Base-by-base conservation (phyloP, 345 rosid species). In the Stellera chamaejasme region DNA sequence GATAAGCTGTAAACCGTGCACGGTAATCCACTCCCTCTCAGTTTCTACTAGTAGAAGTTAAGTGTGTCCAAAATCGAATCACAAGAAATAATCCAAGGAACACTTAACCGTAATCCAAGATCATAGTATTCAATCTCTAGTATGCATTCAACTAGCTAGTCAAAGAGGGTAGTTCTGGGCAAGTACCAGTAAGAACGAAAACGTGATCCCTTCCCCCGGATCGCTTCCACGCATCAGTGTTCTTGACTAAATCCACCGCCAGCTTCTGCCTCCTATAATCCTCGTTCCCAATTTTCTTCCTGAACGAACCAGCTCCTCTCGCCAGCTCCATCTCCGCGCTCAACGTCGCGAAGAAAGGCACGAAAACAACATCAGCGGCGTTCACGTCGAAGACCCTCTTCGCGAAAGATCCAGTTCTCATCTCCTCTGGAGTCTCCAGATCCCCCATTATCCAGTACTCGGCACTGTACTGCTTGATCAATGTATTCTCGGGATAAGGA, bases 391-490 rank as follows among this genome's bases (percentile, higher is more conserved):
- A 69, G 25, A 89, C 95, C 71, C 97, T 77, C 56, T 67, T 73
- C 1, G 94, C 90, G 50, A 77, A 81, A 13, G 97, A 89, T 45
- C 50, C 65, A 11, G 61, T 54, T 54, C 84, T 72, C 13, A 72
- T 45, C 13, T 62, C 77, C 9, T 27, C 60, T 9, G 90, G 88
- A 2, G 90, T 83, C 76, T 82, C 84, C n/a, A 93, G 74, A 70
- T 93, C 99, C 5, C 86, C 90, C 63, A 84, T 53, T 67, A 93
- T 76, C 99, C 99, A 93, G 57, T 84, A 87, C 88, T 93, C 99
- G 2, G 97, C 97, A 44, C 96, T 93, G 75, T 93, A 93, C 71
- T 93, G 99, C 70, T 87, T 89, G 52, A 89, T 84, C 71, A 93
- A 58, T 4, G 99, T 94, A 58, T 83, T 93, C 72, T 81, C 91